Evolutionary conservation across 2,329 filamentous ascomycete genomes (phyloP).

Genomic region (Trichoderma pleuroti): DNA sequence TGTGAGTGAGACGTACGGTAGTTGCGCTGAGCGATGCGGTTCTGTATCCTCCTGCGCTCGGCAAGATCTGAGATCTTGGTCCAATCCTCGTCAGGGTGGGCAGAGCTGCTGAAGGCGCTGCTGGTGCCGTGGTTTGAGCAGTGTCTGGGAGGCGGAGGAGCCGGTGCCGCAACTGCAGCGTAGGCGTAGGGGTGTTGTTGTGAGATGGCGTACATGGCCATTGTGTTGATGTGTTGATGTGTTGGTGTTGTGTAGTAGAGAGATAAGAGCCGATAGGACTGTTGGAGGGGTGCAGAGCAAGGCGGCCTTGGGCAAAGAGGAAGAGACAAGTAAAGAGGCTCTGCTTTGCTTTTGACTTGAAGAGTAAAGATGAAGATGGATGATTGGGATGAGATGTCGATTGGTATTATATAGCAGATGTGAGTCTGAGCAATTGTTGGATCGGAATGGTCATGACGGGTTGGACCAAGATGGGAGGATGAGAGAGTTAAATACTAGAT

Average conservation of each 20-base stretch:
- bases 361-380: not conserved
- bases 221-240: constrained; percentile 23
- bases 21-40: constrained; percentile 95
- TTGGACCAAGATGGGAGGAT: constrained; percentile 17
- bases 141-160: constrained; percentile 54
- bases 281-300: constrained; percentile 16
- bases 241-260: constrained; percentile 2
- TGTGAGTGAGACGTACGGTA: constrained; percentile 64
- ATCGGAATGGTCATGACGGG: constrained; percentile 12
- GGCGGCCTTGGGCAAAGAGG: constrained; percentile 2
- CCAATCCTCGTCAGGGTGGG: constrained; percentile 97
- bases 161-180: constrained; percentile 24
- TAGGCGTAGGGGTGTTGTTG: constrained; percentile 35
- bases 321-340: not conserved
- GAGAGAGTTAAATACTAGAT: constrained; percentile 20
- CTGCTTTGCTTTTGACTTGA: not conserved
- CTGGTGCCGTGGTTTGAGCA: constrained; percentile 74
- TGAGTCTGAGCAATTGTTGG: constrained; percentile 12
- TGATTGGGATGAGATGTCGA: constrained; percentile 13
- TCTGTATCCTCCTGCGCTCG: constrained; percentile 90
- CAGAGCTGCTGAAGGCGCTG: constrained; percentile 91
- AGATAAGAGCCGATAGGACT: not conserved
- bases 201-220: constrained; percentile 38
- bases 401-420: constrained; percentile 13
- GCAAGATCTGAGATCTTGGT: constrained; percentile 98